Base-by-base conservation (phyloP, 1,139 yeast genomes). In the Yamadazyma taylorii region DNA sequence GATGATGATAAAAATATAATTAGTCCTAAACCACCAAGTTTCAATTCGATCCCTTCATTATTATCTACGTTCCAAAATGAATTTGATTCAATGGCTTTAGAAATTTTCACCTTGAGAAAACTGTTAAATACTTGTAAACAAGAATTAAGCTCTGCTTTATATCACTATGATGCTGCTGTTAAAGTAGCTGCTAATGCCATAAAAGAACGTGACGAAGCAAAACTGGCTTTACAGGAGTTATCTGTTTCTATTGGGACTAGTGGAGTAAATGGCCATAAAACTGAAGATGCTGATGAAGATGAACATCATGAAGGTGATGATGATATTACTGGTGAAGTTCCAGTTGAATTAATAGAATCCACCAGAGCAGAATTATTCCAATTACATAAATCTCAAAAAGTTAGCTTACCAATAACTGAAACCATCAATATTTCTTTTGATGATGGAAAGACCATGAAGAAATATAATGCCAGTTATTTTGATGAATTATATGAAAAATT, bases 141-240 rank as follows among this genome's bases (percentile, higher is more conserved):
- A 51, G 94, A 88, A 52, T 62, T 90, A 39, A 82, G 94, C 30
- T 63, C 85, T 4, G 83, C 95, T 0, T 63, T 89, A 28, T 89
- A 88, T 53, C 85, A 82, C 48, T 85, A 85, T 47, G 97, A 90
- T 57, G 97, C 97, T 0, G 95, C 97, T 1, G 80, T 85, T 3
- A 68, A 89, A 39, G 96, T 90, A 3, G 95, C 94, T 0, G 81
- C 95, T 0, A 73, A 74, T 30, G 79, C 89, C 2, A 69, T 82
- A 8, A 70, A 71, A 40, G 96, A 88, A 51, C 62, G 94, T 32
- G 95, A 88, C 49, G 90, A 83, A 38, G 84, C 87, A 1, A 68
- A 71, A 37, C 56, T 55, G 5, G 86, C 87, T 1, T 63, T 86
- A 42, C 73, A 75, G 36, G 66, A 78, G 41, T 58, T 78, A 32